phyloP scores from a whole-genome alignment of 371 early-diverging fungal genomes.

The Funneliformis caledonium region DNA sequence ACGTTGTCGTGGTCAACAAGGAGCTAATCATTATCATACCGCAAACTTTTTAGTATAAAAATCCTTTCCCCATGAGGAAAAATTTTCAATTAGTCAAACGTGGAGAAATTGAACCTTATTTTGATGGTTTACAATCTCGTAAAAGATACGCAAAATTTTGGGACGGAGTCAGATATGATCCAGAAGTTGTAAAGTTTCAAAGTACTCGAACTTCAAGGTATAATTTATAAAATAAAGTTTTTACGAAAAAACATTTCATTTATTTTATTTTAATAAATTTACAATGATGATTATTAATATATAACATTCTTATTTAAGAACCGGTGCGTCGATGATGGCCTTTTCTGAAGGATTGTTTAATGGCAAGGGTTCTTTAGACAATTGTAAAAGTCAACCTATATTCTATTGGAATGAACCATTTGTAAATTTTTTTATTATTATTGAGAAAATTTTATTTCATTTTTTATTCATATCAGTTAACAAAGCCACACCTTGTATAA shows the following conservation, averaged over 20 bases:
- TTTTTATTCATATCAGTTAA: no score
- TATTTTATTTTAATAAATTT: neutral
- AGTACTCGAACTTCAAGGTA: constrained; percentile 30
- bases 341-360: constrained; percentile 41
- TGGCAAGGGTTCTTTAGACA: constrained; percentile 27
- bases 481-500: no score
- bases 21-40: neutral
- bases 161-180: constrained; percentile 10
- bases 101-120: no score
- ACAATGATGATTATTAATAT: neutral
- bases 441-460: constrained; percentile 33
- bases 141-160: no score
- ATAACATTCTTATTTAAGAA: neutral
- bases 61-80: no score
- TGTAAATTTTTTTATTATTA: constrained; percentile 38
- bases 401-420: no score
- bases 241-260: neutral
- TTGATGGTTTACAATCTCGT: no score
- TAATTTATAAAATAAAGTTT: no score
- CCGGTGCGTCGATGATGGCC: constrained; percentile 38
- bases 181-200: constrained; percentile 24
- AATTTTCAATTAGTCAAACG: no score
- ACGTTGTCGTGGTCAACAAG: rapidly evolving
- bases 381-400: constrained; percentile 29
- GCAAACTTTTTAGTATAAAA: no score